phyloP scores from a whole-genome alignment of 148 eudicot genomes.

The Amaranthus palmeri region DNA sequence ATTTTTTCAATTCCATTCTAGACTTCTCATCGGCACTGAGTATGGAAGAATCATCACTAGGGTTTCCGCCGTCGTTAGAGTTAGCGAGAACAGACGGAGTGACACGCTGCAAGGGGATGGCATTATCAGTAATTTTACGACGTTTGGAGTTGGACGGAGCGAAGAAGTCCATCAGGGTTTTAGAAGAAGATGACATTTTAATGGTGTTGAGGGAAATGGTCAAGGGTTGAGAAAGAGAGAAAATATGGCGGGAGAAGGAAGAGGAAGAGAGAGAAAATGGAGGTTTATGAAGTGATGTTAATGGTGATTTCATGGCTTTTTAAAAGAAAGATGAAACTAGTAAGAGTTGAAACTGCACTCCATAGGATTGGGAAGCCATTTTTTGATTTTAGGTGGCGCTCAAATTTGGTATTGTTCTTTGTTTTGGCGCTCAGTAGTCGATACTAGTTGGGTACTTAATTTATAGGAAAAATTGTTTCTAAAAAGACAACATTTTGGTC shows the following conservation, averaged over 20 bases:
- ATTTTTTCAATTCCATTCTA: conserved; percentile 52
- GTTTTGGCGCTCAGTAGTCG: too few species aligned
- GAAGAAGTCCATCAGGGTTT: conserved; percentile 67
- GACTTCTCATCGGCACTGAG: conserved; percentile 49
- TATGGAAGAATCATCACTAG: conserved; percentile 10
- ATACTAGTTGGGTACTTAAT: too few species aligned
- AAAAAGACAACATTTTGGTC: too few species aligned
- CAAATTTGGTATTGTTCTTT: too few species aligned
- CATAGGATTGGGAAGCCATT: too few species aligned
- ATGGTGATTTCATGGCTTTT: background rate
- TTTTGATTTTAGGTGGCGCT: too few species aligned
- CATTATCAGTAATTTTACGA: conserved; percentile 31
- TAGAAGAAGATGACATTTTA: conserved; percentile 24
- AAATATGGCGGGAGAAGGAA: background rate
- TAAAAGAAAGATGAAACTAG: too few species aligned
- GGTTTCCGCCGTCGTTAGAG: conserved; percentile 5
- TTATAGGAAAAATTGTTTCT: too few species aligned
- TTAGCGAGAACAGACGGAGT: conserved; percentile 5
- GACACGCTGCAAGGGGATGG: background rate
- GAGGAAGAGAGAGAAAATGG: conserved; percentile 14
- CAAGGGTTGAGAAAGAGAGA: background rate
- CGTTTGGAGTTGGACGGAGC: conserved; percentile 59
- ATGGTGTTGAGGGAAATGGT: conserved; percentile 21
- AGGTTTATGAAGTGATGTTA: background rate
- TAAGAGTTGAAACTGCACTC: too few species aligned